Percentiles rank a stretch among this genome's conserved stretches.
Evolutionary conservation across 1,284 basidiomycete genomes (phyloP).

Genomic region (Amylostereum areolatum): DNA sequence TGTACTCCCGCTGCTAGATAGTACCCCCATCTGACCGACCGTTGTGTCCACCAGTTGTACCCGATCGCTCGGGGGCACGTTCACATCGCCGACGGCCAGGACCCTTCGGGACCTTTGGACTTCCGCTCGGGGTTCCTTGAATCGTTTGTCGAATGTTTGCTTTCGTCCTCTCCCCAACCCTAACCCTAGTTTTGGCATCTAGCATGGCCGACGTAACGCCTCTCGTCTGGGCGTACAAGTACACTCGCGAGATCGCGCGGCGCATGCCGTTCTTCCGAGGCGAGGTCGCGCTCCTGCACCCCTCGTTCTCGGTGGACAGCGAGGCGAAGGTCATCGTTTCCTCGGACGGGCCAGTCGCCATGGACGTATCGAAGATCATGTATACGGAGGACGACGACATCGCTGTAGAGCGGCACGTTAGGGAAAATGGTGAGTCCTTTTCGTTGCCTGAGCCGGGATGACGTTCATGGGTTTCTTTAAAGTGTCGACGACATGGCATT

Average conservation of each 20-base stretch:
- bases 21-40: too few relatives aligned
- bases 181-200: constrained; percentile 9
- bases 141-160: constrained; percentile 5
- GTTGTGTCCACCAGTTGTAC: too few relatives aligned
- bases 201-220: constrained; percentile 40
- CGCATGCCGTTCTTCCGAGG: constrained; percentile 31
- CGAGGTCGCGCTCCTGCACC: constrained; percentile 31
- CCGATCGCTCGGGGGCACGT: constrained; percentile 35
- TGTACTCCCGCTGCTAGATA: too few relatives aligned
- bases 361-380: constrained; percentile 37
- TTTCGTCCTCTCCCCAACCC: not conserved
- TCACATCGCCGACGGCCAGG: constrained; percentile 33
- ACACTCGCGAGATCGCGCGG: constrained; percentile 25
- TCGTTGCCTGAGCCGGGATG: not conserved
- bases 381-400: constrained; percentile 53
- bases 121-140: constrained; percentile 28
- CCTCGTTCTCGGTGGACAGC: constrained; percentile 41
- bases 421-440: constrained; percentile 20
- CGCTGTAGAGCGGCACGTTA: constrained; percentile 36
- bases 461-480: not conserved
- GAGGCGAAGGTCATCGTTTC: constrained; percentile 29
- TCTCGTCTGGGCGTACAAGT: constrained; percentile 34
- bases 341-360: constrained; percentile 28
- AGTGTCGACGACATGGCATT: constrained; percentile 41
- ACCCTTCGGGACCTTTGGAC: constrained; percentile 28